Conservation (phyloP, 345 rosid genomes). For the Microcos paniculata region DNA sequence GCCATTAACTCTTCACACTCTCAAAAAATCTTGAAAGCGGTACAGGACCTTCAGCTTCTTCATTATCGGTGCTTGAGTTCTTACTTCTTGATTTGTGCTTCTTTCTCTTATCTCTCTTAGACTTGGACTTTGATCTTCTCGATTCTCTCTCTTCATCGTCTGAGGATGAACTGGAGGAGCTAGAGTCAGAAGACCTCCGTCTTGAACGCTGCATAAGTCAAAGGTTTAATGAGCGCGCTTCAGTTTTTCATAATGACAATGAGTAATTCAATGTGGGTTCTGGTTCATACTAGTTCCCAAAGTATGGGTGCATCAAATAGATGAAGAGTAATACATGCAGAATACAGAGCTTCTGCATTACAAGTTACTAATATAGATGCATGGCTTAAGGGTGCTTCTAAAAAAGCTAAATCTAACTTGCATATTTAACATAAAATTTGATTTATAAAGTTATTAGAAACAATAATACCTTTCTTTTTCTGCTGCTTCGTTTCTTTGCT, state of each 20-base stretch:
- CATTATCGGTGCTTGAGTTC: constrained; percentile 43
- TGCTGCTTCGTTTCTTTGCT: constrained; percentile 72
- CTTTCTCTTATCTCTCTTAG: constrained; percentile 71
- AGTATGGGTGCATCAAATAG: no score
- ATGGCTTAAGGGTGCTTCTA: not conserved
- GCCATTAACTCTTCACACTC: constrained; percentile 53
- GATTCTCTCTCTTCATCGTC: constrained; percentile 76
- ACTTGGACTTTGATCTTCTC: constrained; percentile 79
- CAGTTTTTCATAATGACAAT: not conserved
- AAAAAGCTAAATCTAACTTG: not conserved
- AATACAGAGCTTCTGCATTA: not conserved
- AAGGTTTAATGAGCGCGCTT: constrained; percentile 8
- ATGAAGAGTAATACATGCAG: no score
- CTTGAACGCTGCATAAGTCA: constrained; percentile 64
- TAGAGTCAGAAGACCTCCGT: constrained; percentile 52
- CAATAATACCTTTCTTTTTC: constrained; percentile 72
- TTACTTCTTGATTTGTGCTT: constrained; percentile 66
- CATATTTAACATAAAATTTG: not conserved
- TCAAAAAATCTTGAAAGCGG: constrained; percentile 92
- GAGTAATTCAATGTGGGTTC: not conserved
- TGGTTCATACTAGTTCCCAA: not conserved
- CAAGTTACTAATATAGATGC: not conserved
- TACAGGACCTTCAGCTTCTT: constrained; percentile 70
- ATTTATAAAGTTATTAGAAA: constrained; percentile 7
- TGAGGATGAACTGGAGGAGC: constrained; percentile 64